A percentile compares a stretch with the other conserved stretches of the same genome.
Evolutionary conservation across 495 filamentous ascomycete genomes (phyloP).

Genomic region (Barbatosphaeria neglecta): DNA sequence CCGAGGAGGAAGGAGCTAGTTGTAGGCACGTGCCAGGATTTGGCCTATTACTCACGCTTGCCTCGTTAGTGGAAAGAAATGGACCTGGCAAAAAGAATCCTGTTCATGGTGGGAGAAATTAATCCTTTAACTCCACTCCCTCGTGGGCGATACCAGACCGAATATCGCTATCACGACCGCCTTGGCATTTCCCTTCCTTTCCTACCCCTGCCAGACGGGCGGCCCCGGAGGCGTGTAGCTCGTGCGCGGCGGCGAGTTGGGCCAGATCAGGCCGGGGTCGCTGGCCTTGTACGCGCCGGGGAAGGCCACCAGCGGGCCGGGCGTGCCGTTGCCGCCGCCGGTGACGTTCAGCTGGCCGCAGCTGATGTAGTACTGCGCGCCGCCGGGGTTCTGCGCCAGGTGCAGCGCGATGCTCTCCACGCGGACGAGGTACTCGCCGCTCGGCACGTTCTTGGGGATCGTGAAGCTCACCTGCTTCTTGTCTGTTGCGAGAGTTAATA

Average conservation of each 20-base stretch:
- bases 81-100: too few species aligned
- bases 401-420: slow-evolving; percentile 30
- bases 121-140: too few species aligned
- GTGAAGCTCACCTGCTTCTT: slow-evolving; percentile 20
- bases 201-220: slow-evolving; percentile 15
- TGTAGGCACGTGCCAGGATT: too few species aligned
- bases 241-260: slow-evolving; percentile 5
- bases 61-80: too few species aligned
- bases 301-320: slow-evolving; percentile 18
- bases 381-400: slow-evolving; percentile 21
- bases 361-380: slow-evolving; percentile 30
- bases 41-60: too few species aligned
- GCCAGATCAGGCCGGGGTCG: slow-evolving; percentile 21
- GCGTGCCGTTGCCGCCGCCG: slow-evolving; percentile 20
- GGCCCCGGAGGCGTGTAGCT: slow-evolving; percentile 32
- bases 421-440: slow-evolving; percentile 27
- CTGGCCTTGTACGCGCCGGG: slow-evolving; percentile 22
- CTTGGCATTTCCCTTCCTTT: neutral
- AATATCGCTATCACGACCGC: too few species aligned
- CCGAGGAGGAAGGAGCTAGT: too few species aligned
- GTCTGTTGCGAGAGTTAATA: slow-evolving; percentile 5
- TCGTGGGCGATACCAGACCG: too few species aligned
- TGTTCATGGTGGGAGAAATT: too few species aligned
- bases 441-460: slow-evolving; percentile 27
- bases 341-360: slow-evolving; percentile 29